Base-by-base conservation (phyloP, 2,329 filamentous ascomycete genomes). In the Emergomyces pasteurianus region DNA sequence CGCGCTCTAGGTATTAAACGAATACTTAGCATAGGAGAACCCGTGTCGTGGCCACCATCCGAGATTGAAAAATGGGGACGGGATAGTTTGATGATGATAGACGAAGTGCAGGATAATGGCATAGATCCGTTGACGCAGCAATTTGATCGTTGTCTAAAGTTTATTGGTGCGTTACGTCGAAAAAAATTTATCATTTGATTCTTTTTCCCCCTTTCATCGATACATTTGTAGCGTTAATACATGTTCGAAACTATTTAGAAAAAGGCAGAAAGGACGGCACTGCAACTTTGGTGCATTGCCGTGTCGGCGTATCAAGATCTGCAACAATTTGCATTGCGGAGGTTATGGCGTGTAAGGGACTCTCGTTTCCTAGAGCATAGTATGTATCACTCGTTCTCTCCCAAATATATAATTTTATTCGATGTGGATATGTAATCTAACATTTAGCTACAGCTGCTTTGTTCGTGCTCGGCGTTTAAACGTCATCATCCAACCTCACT, bases 291-390 rank as follows among this genome's bases (percentile, higher is more conserved):
- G 94, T 99, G 18, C 94, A 99, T 73, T 99, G 94, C 72, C 87
- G 94, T 21, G 94, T 99, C 8, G 94, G 94, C 55, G 94, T 99
- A 60, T 96, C 92, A 58, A 85, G 94, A 58, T 96, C 90, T 64
- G 94, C 94, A 14, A 99, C 92, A 1, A 96, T 99, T 63, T 97
- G 94, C 72, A 99, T 99, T 69, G 94, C 94, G n/a, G 92, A 97
- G 74, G 90, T 97, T 42, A 99, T 99, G 94, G 86, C 87, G 42
- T 81, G 87, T 31, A 75, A 90, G 67, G 81, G 84, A 26, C 77
- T 96, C 65, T 94, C 90, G 0, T 92, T 97, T 68, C 91, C 94
- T 14, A 83, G 89, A 60, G 94, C 94, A 62, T 99, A 99, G 81
- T 84, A 75, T 72, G 81, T 78, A 21, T 55, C 42, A 46, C 14